Evolutionary conservation across 1,284 basidiomycete species (phyloP), one percentile per base, ranked within the genome.

Genomic region (Cystodermella granulosa): DNA sequence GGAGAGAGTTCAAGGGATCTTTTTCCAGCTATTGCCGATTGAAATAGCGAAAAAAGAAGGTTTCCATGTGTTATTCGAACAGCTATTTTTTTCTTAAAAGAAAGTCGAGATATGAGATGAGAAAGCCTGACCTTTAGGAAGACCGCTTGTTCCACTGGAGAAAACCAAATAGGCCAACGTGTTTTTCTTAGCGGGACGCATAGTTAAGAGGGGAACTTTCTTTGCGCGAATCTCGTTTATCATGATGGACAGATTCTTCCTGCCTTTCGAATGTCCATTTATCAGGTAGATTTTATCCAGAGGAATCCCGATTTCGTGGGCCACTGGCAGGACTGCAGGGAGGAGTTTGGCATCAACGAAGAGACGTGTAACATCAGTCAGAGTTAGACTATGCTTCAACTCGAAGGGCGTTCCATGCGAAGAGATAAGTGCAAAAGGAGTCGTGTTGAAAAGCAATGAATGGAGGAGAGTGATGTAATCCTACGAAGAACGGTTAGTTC

Each of bases 121-220:
- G 4, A 14, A 16, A 34, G 18, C 5, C 8, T 18, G 45, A 49
- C 85, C 85, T 75, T 88, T 88, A 0, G 86, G 85, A 3, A 81
- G 64, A 2, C 86, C 86, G 47, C 76, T 86, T 1, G 86, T 88
- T 24, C 85, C 86, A 53, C 85, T 88, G 1, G 85, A 88, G 56
- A 87, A 87, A 0, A 84, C 63, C 2, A 89, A 65, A 60, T 87
- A 86, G 1, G 83, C 85, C 2, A 87, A 64, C 0, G 83, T 84
- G 52, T 81, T 65, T 26, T 68, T 72, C 24, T 57, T 68, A 1
- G 77, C 83, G 0, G 72, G 69, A 31, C 69, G 71, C 15, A 78
- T 62, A 2, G 66, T 63, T 2, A 77, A 55, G 2, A 67, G 58
- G 5, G 76, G 69, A 3, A 75, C 53, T 1, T 66, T 64, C 22